A percentile compares a stretch with the other conserved stretches of the same genome.
Evolutionary conservation across 2,329 filamentous ascomycete genomes (phyloP).

Genomic region (Cordyceps javanica): DNA sequence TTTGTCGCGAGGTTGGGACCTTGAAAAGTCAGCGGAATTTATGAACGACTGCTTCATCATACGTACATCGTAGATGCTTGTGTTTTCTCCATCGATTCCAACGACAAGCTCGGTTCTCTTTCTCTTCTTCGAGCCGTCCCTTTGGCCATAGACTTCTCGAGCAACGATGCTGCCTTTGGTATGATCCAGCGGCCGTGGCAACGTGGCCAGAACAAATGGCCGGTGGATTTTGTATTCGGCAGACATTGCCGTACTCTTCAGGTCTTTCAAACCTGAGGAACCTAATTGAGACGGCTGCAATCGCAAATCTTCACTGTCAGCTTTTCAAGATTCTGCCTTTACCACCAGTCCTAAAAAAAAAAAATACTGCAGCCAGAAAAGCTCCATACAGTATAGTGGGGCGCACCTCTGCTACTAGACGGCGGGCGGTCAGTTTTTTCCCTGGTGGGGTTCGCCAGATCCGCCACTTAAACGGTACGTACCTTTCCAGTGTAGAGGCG

Average conservation of each 20-base stretch:
- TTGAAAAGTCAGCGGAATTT: constrained; percentile 23
- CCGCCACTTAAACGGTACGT: constrained; percentile 15
- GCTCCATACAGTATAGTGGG: constrained; percentile 33
- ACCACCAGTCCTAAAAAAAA: constrained; percentile 27
- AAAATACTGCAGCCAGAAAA: constrained; percentile 25
- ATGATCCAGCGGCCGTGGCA: constrained; percentile 53
- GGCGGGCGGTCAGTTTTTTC: constrained; percentile 5
- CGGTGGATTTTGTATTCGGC: constrained; percentile 56
- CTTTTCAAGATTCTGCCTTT: neutral
- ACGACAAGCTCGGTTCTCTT: constrained; percentile 59
- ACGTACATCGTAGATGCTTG: constrained; percentile 60
- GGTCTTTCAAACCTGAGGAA: neutral
- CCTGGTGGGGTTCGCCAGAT: constrained; percentile 17
- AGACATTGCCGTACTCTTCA: constrained; percentile 37
- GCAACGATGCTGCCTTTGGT: constrained; percentile 47
- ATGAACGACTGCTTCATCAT: neutral
- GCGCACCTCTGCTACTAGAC: constrained; percentile 14
- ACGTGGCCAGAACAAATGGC: constrained; percentile 56
- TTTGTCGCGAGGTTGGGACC: constrained; percentile 54
- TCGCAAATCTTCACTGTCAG: neutral
- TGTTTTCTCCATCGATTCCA: constrained; percentile 58
- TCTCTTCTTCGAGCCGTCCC: constrained; percentile 51
- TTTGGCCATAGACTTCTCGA: constrained; percentile 55
- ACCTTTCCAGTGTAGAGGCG: constrained; percentile 9
- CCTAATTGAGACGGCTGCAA: neutral